Conservation (phyloP, 108 stramenopile genomes). For the Skeletonema menzelii region DNA sequence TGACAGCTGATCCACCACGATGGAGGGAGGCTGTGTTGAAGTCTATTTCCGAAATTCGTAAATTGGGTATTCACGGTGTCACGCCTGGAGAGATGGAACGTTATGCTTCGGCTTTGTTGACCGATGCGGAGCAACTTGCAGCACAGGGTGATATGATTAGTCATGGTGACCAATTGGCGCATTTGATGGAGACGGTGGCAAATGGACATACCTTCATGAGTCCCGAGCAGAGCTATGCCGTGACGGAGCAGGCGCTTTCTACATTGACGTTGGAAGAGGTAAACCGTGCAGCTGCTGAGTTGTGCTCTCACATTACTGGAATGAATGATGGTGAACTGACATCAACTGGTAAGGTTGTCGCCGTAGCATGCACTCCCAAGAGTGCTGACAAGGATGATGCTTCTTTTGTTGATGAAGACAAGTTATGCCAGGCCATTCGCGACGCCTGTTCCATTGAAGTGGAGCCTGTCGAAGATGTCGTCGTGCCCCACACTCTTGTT, state of each 20-base stretch:
- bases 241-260: constrained; percentile 86
- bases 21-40: constrained; percentile 94
- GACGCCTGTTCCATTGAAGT: constrained; percentile 81
- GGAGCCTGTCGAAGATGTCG: constrained; percentile 84
- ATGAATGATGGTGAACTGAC: constrained; percentile 69
- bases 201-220: constrained; percentile 98
- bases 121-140: constrained; percentile 92
- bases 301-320: constrained; percentile 91
- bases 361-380: constrained; percentile 84
- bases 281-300: constrained; percentile 87
- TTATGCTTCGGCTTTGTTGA: constrained; percentile 90
- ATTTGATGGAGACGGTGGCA: constrained; percentile 96
- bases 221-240: constrained; percentile 85
- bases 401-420: constrained; percentile 69
- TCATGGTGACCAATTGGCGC: constrained; percentile 92
- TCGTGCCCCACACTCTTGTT: constrained; percentile 82
- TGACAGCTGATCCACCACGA: constrained; percentile 90
- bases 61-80: constrained; percentile 90
- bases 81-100: constrained; percentile 92
- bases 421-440: constrained; percentile 69
- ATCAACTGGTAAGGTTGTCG: constrained; percentile 70
- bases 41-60: constrained; percentile 90
- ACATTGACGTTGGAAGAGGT: constrained; percentile 93
- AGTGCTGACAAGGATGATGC: constrained; percentile 48
- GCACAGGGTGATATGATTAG: constrained; percentile 93